Conservation (phyloP, 441 rosid species). For the Daphne laureola region DNA sequence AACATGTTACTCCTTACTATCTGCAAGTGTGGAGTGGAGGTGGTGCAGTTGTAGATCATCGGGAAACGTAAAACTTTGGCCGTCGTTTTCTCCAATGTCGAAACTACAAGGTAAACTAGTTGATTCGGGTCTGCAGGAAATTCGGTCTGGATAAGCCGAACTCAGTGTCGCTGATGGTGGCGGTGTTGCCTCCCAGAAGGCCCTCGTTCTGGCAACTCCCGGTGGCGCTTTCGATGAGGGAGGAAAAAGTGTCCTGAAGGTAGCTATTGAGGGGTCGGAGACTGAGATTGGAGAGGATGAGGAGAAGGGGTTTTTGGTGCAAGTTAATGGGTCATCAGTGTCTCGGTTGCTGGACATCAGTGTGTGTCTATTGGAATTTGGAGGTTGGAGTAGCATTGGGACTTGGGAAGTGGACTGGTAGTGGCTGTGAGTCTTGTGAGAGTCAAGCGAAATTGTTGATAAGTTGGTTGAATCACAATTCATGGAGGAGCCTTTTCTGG, state of each 20-base stretch:
- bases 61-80: too few species aligned
- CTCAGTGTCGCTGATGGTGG: constrained; percentile 41
- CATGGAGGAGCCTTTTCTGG: too few species aligned
- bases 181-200: constrained; percentile 30
- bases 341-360: constrained; percentile 61
- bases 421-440: too few species aligned
- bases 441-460: too few species aligned
- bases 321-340: constrained; percentile 55
- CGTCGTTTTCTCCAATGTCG: too few species aligned
- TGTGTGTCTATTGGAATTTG: not conserved
- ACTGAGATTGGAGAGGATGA: constrained; percentile 63
- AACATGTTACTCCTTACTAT: too few species aligned
- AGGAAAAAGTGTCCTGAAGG: constrained; percentile 41
- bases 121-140: constrained; percentile 56
- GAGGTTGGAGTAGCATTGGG: too few species aligned
- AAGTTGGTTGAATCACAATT: too few species aligned
- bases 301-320: constrained; percentile 39
- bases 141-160: constrained; percentile 80
- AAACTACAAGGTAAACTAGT: too few species aligned
- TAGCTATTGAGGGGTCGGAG: constrained; percentile 47
- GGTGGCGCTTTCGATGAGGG: constrained; percentile 58
- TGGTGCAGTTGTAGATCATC: too few species aligned
- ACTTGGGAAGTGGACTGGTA: too few species aligned
- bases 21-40: too few species aligned
- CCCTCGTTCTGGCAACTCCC: constrained; percentile 82